Evolutionary conservation across 208 protist genomes (phyloP), one percentile per base, ranked within the genome.

Genomic region (Leishmania martiniquensis): DNA sequence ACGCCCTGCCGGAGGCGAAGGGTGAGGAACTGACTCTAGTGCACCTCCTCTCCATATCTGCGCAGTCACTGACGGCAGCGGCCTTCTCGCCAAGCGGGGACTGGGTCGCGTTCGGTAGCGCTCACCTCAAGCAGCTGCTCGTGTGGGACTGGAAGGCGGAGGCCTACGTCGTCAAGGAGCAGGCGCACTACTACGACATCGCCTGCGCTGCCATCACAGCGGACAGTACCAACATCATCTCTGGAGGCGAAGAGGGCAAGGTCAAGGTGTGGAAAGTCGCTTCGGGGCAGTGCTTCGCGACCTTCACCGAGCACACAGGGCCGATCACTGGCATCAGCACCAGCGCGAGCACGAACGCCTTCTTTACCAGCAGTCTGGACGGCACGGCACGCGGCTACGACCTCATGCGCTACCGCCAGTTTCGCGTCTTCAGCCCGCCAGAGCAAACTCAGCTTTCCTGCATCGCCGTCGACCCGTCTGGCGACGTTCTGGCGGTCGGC

Each of bases 111-210:
- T 97, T 98, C 82, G 95, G 94, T 57, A 93, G 87, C 70, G 89
- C 88, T 10, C 90, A 97, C 77, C 85, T 97, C 42, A 94, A 96
- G 85, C 95, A 98, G 89, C 80, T 98, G 12, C 85, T 98, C 44
- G 95, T 98, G n/a, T 98, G 96, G 95, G 95, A 98, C 81, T 98
- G 97, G 97, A 91, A 90, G 62, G 91, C 91, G 15, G 95, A 98
- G 89, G 81, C 95, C 10, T 98, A 98, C 83, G 92, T 98, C 22
- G 76, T 98, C 22, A 98, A 97, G 85, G 95, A 98, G 80, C 96
- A 98, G 88, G 88, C 92, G 2, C 97, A 98, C 87, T 97, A 96
- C 85, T 97, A 98, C 85, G 93, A 96, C 82, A 97, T 98, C 71
- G 84, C 82, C 72, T 87, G 89, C 70, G 90, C 94, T 54, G 96